These are phyloP conservation scores for Dryadomyces quercus-mongolicae DNA, from an alignment of 2,329 filamentous ascomycete genomes.

Conservation along the genomic window DNA sequence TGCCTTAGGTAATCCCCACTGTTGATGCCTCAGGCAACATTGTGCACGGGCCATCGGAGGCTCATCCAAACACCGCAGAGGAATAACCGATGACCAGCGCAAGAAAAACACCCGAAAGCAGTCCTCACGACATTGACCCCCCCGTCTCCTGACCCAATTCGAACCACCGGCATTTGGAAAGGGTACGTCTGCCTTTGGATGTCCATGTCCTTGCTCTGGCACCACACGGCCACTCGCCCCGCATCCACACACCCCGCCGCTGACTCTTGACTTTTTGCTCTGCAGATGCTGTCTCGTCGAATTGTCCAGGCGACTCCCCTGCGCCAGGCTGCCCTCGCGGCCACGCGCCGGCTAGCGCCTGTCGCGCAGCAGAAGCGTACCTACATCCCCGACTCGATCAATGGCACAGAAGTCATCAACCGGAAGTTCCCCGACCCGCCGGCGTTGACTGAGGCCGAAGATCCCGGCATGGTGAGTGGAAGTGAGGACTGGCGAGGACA, in stretches of 20 bases:
- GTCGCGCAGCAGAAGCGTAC: slow-evolving; percentile 44
- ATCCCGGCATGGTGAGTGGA: slow-evolving; percentile 52
- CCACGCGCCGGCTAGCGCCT: slow-evolving; percentile 33
- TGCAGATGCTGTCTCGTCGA: slow-evolving; percentile 50
- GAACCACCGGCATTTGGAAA: slow-evolving; percentile 6
- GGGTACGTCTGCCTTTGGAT: neutral
- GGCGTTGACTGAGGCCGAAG: slow-evolving; percentile 43
- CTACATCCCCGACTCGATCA: slow-evolving; percentile 39
- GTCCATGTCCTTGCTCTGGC: neutral
- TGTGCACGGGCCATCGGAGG: slow-evolving; percentile 7
- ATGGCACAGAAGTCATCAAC: slow-evolving; percentile 33
- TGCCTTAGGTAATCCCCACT: neutral
- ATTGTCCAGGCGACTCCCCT: slow-evolving; percentile 38
- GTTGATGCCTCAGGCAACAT: slow-evolving; percentile 6
- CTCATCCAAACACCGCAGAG: slow-evolving; percentile 10
- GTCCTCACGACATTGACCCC: neutral
- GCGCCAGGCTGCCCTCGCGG: slow-evolving; percentile 31
- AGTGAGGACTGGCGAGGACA: neutral
- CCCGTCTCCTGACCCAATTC: slow-evolving; percentile 4
- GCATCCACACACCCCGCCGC: neutral
- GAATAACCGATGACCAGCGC: slow-evolving; percentile 11
- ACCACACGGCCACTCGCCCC: neutral
- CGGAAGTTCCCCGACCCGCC: slow-evolving; percentile 39
- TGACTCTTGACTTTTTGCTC: neutral
- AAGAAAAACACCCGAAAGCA: slow-evolving; percentile 5